Conservation (phyloP, 2,329 filamentous ascomycete genomes). For the Teratosphaeriaceae sp. region DNA sequence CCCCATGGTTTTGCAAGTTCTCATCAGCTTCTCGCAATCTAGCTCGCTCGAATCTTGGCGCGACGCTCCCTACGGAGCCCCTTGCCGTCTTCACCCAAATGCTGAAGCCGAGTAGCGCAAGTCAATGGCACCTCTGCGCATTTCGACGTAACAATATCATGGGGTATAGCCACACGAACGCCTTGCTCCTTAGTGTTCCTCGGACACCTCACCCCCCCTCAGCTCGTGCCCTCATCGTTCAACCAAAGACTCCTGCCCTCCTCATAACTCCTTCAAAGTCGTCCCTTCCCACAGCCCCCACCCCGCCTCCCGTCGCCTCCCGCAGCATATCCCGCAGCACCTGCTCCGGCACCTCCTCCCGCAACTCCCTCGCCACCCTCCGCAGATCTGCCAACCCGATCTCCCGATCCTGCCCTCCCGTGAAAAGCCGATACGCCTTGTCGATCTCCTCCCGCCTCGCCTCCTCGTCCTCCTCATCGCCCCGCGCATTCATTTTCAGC, state of each 20-base stretch:
- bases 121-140: too few relatives aligned
- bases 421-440: conserved; percentile 78
- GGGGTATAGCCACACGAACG: too few relatives aligned
- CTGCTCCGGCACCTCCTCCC: conserved; percentile 77
- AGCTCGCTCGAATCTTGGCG: too few relatives aligned
- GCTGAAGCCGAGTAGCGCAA: too few relatives aligned
- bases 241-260: conserved; percentile 74
- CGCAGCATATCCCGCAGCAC: conserved; percentile 88
- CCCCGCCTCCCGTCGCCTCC: conserved; percentile 80
- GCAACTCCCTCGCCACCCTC: conserved; percentile 71
- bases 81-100: too few relatives aligned
- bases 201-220: too few relatives aligned
- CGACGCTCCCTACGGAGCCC: too few relatives aligned
- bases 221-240: too few relatives aligned
- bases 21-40: too few relatives aligned
- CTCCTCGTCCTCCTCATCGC: conserved; percentile 40
- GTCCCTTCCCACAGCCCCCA: conserved; percentile 64
- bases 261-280: conserved; percentile 86
- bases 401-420: conserved; percentile 50
- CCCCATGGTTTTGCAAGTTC: too few relatives aligned
- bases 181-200: too few relatives aligned
- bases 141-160: too few relatives aligned
- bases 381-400: conserved; percentile 76
- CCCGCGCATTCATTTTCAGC: conserved; percentile 64
- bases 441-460: conserved; percentile 61